Base-by-base conservation (phyloP, 1,284 basidiomycete genomes). In the Apiotrichum porosum region DNA sequence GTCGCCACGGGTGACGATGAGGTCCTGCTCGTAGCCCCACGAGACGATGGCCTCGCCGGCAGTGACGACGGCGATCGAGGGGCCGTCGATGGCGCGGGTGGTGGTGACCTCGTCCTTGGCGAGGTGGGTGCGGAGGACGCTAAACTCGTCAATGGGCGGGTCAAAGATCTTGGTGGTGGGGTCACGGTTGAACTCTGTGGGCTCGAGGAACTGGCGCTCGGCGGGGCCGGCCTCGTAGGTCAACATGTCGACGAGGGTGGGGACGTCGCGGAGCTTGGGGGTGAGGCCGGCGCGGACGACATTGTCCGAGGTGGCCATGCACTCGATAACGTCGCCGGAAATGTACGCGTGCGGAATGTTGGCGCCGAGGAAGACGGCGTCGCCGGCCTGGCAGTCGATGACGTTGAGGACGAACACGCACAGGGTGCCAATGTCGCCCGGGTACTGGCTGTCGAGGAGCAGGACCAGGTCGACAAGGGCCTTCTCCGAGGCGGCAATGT, bases 261-360 rank as follows among this genome's bases (percentile, higher is more conserved):
- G 82, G 18, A 97, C 84, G 69, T 99, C 95, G 51, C 94, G 83
- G 19, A 88, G 80, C 74, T 99, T 99, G 12, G 95, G 94, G 0
- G 95, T 99, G 35, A 99, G 82, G 17, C 95, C 95, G 2, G 95
- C 95, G 39, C 95, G 87, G 49, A 99, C 95, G 68, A 99, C 95
- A 71, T 98, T 98, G 76, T 99, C 94, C 50, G 90, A 94, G 47
- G 91, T 93, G 22, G 92, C 92, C 92, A 95, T 97, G 76, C 90
- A 93, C 68, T 97, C 92, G 69, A 95, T 88, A 70, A 93, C 92
- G 69, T 97, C 92, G 68, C 92, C 92, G 30, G 82, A 83, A 45
- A 98, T 80, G 70, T 98, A 99, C 1, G 95, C 95, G 61, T 99
- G 94, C 1, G 95, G 94, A 73, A 97, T 91, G 58, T 95, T 88